A percentile compares a stretch with the other conserved stretches of the same genome.
phyloP scores from a whole-genome alignment of 148 eudicot genomes.

The Pharnaceum exiguum region DNA sequence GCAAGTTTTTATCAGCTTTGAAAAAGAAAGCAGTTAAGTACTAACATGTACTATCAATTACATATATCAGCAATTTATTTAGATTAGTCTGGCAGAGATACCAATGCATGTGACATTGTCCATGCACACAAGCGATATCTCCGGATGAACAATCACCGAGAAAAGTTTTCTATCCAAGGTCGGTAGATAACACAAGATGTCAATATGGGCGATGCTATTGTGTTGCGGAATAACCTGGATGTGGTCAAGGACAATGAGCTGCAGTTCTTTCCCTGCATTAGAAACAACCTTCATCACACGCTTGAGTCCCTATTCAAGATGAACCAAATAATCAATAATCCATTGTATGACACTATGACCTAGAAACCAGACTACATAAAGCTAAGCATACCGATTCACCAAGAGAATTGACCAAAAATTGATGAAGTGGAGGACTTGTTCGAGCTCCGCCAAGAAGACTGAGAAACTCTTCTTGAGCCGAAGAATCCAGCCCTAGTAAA shows the following conservation, averaged over 20 bases:
- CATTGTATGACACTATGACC: background rate
- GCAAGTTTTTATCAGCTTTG: too few relatives aligned
- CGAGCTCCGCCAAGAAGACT: constrained; percentile 96
- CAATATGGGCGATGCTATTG: too few relatives aligned
- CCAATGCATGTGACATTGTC: background rate
- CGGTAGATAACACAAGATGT: too few relatives aligned
- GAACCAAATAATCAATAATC: constrained; percentile 10
- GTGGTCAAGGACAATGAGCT: constrained; percentile 80
- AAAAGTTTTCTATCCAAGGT: too few relatives aligned
- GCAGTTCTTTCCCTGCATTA: constrained; percentile 88
- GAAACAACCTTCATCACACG: constrained; percentile 74
- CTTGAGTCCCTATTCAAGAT: constrained; percentile 70
- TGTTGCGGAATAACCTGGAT: too few relatives aligned
- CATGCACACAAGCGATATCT: too few relatives aligned
- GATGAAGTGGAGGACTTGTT: constrained; percentile 95
- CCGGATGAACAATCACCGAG: too few relatives aligned
- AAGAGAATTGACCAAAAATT: constrained; percentile 89
- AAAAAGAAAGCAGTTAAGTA: too few relatives aligned
- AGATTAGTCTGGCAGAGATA: background rate
- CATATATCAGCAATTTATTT: background rate
- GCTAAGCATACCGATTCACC: constrained; percentile 72
- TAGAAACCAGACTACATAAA: constrained; percentile 2
- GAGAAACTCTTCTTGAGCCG: constrained; percentile 86
- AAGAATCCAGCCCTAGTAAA: constrained; percentile 66
- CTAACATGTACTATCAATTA: background rate